Evolutionary conservation across 345 rosid species (phyloP), one percentile per base, ranked within the genome.

Genomic region (Citrus australasica): DNA sequence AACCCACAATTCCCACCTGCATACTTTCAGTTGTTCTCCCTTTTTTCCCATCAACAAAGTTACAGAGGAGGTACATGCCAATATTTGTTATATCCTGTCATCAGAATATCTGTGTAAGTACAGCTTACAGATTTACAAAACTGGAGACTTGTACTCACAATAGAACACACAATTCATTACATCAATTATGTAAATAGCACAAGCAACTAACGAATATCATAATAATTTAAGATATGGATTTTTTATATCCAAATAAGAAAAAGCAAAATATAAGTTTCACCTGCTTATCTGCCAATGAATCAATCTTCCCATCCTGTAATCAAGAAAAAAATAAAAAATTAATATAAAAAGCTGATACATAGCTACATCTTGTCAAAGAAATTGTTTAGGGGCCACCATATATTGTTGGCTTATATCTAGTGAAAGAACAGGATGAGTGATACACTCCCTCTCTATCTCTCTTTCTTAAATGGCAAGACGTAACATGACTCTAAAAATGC

Each of bases 301-400:
- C 90, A 72, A 95, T 79, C 87, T 87, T 92, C 28, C 93, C 93
- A 88, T 87, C 98, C 98, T 95, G 97, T 81, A 84, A 85, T 64
- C 53, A 48, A 11, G 60, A 19, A 77, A 59, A n/a, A 22, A 76
- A 1, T 51, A 16, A 53, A 53, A 53, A 13, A 46, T 46, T 0
- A 51, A 4, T 14, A 53, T 4, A 53, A 53, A 53, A 53, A 0
- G 22, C 1, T 13, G 21, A 35, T 65, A 56, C 17, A 40, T 25
- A 53, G 71, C 16, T 14, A 46, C 35, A 40, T 19, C 42, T 24
- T 24, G 42, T 68, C 21, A 1, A 40, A 69, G 22, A 69, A 42
- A 69, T 69, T 25, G 13, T 9, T 42, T 27, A 27, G 22, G 6
- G 37, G 6, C 73, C 32, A 35, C 9, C 69, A 27, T 40, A 27